phyloP scores from a whole-genome alignment of 148 eudicot genomes.

The Pharnaceum exiguum region DNA sequence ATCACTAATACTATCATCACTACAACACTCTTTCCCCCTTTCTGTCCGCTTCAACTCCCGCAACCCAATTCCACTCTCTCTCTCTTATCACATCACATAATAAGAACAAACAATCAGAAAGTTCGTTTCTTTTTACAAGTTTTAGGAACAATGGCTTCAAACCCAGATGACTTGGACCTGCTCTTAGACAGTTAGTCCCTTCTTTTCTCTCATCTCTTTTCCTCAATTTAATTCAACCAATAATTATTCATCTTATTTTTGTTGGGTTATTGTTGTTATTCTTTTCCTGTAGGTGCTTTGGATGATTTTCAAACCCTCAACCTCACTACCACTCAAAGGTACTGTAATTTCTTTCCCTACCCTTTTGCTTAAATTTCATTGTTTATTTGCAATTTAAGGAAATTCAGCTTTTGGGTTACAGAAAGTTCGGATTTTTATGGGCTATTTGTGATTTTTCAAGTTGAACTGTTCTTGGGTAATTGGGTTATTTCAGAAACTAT shows the following conservation, averaged over 20 bases:
- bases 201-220: not conserved
- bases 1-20: too few species aligned
- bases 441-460: not conserved
- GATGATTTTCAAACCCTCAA: constrained; percentile 89
- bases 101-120: too few species aligned
- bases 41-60: constrained; percentile 6
- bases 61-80: not conserved
- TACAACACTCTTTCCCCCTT: not conserved
- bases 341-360: not conserved
- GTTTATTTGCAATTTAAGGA: not conserved
- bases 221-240: not conserved
- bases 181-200: constrained; percentile 65
- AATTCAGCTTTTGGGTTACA: not conserved
- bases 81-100: not conserved
- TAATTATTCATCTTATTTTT: not conserved
- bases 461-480: too few species aligned
- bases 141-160: constrained; percentile 69
- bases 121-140: too few species aligned
- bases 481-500: too few species aligned
- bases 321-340: constrained; percentile 60
- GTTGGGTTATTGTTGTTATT: not conserved
- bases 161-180: constrained; percentile 66
- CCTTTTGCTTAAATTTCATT: not conserved
- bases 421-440: not conserved
- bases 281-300: constrained; percentile 68